Evolutionary conservation across 495 filamentous ascomycete genomes (phyloP).

Genomic region (Hypomontagnella monticulosa): DNA sequence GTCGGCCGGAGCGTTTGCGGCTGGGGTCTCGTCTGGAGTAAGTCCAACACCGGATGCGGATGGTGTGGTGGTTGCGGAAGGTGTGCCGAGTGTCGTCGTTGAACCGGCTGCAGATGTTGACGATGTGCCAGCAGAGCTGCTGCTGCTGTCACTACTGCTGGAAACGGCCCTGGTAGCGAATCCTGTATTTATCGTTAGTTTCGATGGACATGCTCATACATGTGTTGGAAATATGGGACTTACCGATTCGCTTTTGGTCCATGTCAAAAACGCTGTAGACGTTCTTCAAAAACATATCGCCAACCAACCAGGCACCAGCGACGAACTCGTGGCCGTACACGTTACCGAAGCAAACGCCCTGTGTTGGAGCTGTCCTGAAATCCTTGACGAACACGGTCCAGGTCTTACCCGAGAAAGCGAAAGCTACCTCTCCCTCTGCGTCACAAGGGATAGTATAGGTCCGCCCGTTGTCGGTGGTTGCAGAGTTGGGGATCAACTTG

Average conservation of each 20-base stretch:
- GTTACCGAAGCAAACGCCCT: conserved; percentile 69
- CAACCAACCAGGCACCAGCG: conserved; percentile 72
- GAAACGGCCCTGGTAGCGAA: conserved; percentile 51
- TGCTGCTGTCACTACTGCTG: conserved; percentile 10
- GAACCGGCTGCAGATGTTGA: conserved; percentile 16
- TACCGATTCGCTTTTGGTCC: conserved; percentile 65
- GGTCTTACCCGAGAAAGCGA: conserved; percentile 58
- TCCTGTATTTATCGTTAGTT: conserved; percentile 40
- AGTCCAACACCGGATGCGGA: conserved; percentile 26
- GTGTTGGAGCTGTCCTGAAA: conserved; percentile 65
- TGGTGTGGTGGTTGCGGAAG: conserved; percentile 25
- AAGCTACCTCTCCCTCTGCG: conserved; percentile 56
- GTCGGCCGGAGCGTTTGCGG: background rate
- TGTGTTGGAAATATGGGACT: conserved; percentile 23
- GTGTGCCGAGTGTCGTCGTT: conserved; percentile 22
- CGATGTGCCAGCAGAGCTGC: conserved; percentile 15
- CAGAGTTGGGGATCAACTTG: conserved; percentile 68
- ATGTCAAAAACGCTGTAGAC: conserved; percentile 88
- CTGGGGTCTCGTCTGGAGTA: conserved; percentile 13
- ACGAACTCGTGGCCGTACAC: conserved; percentile 64
- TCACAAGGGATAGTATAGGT: conserved; percentile 76
- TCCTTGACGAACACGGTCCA: conserved; percentile 74
- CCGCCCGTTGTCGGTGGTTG: conserved; percentile 52
- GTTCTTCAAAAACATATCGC: conserved; percentile 88
- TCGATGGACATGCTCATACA: background rate